These are phyloP conservation scores for Kuraishia cidri DNA, from an alignment of 805 yeast genomes.

Conservation along the genomic window DNA sequence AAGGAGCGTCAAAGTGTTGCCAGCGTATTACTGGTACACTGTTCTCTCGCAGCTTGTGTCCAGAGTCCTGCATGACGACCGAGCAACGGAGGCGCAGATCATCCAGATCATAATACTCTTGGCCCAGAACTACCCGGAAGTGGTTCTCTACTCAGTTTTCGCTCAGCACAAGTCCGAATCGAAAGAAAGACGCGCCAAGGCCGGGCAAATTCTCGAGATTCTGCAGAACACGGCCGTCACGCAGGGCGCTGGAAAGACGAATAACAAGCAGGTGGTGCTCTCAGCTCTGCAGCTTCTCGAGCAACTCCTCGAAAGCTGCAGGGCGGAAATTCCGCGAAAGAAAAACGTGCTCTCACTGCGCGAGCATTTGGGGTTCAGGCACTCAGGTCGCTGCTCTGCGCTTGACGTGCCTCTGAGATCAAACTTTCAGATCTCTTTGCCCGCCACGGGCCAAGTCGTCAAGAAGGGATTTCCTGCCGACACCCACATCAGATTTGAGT, in stretches of 20 bases:
- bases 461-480: conserved; percentile 29
- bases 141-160: conserved; percentile 77
- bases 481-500: conserved; percentile 42
- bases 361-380: conserved; percentile 29
- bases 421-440: conserved; percentile 61
- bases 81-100: conserved; percentile 45
- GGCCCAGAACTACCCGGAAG: conserved; percentile 62
- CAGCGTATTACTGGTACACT: conserved; percentile 65
- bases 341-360: conserved; percentile 24
- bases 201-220: conserved; percentile 31
- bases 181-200: conserved; percentile 33
- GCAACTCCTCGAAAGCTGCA: conserved; percentile 33
- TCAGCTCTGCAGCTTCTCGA: conserved; percentile 26
- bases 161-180: conserved; percentile 59
- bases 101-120: conserved; percentile 49
- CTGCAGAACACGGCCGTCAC: too few species aligned
- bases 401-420: conserved; percentile 70
- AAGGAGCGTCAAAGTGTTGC: conserved; percentile 31
- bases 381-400: conserved; percentile 17
- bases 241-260: too few species aligned
- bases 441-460: conserved; percentile 15
- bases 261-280: conserved; percentile 9
- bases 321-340: conserved; percentile 24
- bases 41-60: conserved; percentile 84
- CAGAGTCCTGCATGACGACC: conserved; percentile 58